Base-by-base conservation (phyloP, 225 moss, liverwort and hornwort genomes). In the Pseudisothecium myosuroides region DNA sequence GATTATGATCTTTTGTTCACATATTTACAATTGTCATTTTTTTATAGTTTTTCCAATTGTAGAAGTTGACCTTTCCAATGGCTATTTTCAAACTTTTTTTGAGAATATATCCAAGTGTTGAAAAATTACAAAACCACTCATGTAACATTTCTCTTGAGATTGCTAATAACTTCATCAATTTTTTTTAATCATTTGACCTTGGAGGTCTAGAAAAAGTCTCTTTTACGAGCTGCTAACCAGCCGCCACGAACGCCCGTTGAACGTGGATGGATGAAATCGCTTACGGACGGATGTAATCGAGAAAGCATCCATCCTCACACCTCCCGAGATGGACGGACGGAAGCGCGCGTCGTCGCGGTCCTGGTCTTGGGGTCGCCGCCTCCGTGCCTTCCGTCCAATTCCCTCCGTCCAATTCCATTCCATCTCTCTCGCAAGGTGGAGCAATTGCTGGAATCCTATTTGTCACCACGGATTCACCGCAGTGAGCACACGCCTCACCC, bases 31-130 rank as follows among this genome's bases (percentile, higher is more conserved):
- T 74, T 74, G 18, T 12, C 49, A 75, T 49, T 12, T 49, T 45
- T 20, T 7, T 20, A 26, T 4, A 11, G 2, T 76, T 32, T 76
- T 2, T 49, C 11, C 4, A 12, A 49, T 12, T 21, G 8, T 34
- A 50, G 34, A 21, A 76, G 2, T 21, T 49, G 19, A 31, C 5
- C 7, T 2, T 11, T 28, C 3, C 0, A 18, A 11, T 73, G 17
- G 10, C 10, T 17, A 17, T 45, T 47, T 74, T 11, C 10, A 45
- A 71, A 41, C 26, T 41, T 69, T 8, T 41, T 69, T 41, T 43
- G 0, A 2, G 26, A 5, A n/a, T n/a, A n/a, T 34, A 21, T 20
- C 4, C 7, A 32, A 12, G 1, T 50, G 5, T 32, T 34, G 12
- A 21, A 50, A 29, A 34, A 6, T 34, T 7, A 34, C 0, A 0